phyloP scores from a whole-genome alignment of 352 stramenopile genomes.

The Globisporangium irregulare region DNA sequence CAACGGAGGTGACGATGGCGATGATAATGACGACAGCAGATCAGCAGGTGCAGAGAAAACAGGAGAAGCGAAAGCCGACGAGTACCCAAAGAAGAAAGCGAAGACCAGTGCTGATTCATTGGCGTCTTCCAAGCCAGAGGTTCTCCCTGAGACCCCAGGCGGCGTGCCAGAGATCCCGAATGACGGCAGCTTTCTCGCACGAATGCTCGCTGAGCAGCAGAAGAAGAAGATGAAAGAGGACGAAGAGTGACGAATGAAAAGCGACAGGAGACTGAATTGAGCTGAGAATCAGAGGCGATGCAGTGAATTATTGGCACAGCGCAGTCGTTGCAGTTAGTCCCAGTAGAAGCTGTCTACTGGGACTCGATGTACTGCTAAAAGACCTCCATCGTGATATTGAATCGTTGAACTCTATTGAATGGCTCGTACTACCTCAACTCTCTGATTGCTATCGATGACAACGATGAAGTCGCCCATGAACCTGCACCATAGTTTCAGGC shows the following conservation, averaged over 20 bases:
- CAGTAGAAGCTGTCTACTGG: background rate
- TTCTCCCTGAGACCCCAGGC: constrained; percentile 57
- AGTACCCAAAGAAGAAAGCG: constrained; percentile 17
- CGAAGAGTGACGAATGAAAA: background rate
- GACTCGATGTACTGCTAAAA: background rate
- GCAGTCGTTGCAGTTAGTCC: background rate
- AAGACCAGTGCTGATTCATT: constrained; percentile 12
- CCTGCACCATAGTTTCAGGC: no score
- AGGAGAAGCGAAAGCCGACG: background rate
- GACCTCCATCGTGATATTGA: background rate
- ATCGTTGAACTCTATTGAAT: background rate
- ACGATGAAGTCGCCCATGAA: background rate
- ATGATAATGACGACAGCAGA: constrained; percentile 14
- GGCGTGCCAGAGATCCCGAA: constrained; percentile 76
- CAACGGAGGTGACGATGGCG: constrained; percentile 20
- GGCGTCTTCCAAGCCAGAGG: background rate
- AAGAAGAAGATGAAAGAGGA: constrained; percentile 14
- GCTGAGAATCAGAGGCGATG: background rate
- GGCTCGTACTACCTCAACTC: background rate
- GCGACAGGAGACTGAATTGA: background rate
- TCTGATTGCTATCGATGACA: background rate
- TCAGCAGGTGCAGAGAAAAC: background rate
- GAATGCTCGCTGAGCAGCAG: constrained; percentile 62
- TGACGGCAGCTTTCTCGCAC: constrained; percentile 76
- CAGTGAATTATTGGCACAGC: background rate